phyloP scores from a whole-genome alignment of 495 filamentous ascomycete genomes.

The Penicillium canariense region DNA sequence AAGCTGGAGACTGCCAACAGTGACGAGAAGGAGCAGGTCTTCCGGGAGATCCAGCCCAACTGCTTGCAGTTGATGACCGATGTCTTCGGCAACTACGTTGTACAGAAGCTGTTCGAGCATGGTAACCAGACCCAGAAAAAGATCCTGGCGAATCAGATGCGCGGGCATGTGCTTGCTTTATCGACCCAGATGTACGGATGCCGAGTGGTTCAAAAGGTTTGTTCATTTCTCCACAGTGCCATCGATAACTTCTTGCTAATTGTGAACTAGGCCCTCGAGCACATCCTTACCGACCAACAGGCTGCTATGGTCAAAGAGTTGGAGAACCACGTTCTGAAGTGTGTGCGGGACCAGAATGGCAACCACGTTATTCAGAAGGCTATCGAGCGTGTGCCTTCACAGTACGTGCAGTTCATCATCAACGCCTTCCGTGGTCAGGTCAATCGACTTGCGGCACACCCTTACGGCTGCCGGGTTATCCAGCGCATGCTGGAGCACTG shows the following conservation, averaged over 20 bases:
- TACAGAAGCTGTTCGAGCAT: slow-evolving; percentile 97
- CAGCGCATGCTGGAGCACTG: slow-evolving; percentile 91
- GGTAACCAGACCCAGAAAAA: slow-evolving; percentile 94
- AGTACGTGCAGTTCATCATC: slow-evolving; percentile 87
- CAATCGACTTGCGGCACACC: slow-evolving; percentile 71
- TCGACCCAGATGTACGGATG: slow-evolving; percentile 94
- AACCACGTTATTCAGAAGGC: slow-evolving; percentile 98
- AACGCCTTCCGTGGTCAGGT: slow-evolving; percentile 79
- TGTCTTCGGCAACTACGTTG: slow-evolving; percentile 97
- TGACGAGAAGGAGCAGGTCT: slow-evolving; percentile 94
- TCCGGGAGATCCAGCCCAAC: slow-evolving; percentile 80
- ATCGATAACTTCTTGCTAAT: no score
- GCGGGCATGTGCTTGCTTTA: slow-evolving; percentile 71
- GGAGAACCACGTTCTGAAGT: slow-evolving; percentile 70
- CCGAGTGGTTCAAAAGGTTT: slow-evolving; percentile 86
- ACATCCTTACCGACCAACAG: slow-evolving; percentile 90
- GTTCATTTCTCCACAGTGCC: not conserved
- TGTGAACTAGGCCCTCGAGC: slow-evolving; percentile 79
- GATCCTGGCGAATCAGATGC: slow-evolving; percentile 80
- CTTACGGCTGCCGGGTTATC: slow-evolving; percentile 90
- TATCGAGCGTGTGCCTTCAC: slow-evolving; percentile 78
- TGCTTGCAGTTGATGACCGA: slow-evolving; percentile 89
- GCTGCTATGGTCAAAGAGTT: slow-evolving; percentile 79
- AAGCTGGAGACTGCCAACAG: slow-evolving; percentile 94
- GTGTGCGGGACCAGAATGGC: slow-evolving; percentile 87